Conservation (phyloP, 257 asterid species). For the Eustoma russellianum region DNA sequence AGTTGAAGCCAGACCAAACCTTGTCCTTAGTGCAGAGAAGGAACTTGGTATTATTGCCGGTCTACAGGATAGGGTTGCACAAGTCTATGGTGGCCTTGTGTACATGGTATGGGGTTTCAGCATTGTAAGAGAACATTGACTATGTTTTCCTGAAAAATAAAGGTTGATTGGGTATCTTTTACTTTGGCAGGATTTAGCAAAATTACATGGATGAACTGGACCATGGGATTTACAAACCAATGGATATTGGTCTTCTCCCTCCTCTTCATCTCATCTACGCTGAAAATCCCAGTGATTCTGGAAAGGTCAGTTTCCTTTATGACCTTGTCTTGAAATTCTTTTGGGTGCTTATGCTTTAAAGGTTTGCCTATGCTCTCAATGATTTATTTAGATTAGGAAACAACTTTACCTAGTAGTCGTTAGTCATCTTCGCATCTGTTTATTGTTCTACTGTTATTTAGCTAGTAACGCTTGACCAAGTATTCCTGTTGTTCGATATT, state of each 20-base stretch:
- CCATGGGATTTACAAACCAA: conserved; percentile 58
- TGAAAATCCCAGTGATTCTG: conserved; percentile 92
- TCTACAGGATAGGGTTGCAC: conserved; percentile 96
- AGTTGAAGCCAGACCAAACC: conserved; percentile 82
- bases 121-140: neutral
- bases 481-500: too few species aligned
- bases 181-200: conserved; percentile 57
- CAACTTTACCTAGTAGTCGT: too few species aligned
- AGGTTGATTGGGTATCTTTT: neutral
- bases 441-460: too few species aligned
- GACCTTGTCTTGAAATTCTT: too few species aligned
- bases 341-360: too few species aligned
- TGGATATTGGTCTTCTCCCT: conserved; percentile 75
- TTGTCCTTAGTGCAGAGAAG: conserved; percentile 82
- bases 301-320: conserved; percentile 47
- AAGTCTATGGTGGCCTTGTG: conserved; percentile 93
- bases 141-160: neutral
- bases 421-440: too few species aligned
- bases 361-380: too few species aligned
- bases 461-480: too few species aligned
- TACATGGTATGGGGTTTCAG: conserved; percentile 50
- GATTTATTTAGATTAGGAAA: too few species aligned
- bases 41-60: conserved; percentile 98
- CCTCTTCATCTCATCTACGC: conserved; percentile 81
- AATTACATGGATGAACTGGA: conserved; percentile 74